These are phyloP conservation scores for Rhizopogon roseolus DNA, from an alignment of 768 basidiomycete species.

Conservation along the genomic window DNA sequence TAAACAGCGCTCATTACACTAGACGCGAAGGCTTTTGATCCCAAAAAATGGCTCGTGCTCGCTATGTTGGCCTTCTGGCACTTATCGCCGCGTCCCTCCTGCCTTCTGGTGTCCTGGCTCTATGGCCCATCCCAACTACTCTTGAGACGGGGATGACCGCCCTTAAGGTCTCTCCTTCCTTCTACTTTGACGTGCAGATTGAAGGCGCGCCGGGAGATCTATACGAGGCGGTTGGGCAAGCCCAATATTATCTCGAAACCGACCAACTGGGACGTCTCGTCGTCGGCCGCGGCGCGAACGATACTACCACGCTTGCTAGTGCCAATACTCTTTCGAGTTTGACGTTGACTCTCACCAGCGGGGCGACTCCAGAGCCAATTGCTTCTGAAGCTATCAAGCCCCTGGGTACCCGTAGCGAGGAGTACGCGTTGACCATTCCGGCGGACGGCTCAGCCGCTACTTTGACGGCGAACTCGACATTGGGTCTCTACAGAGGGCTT, in stretches of 20 bases:
- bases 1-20: neutral
- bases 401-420: slow-evolving; percentile 36
- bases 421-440: slow-evolving; percentile 38
- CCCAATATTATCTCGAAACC: slow-evolving; percentile 24
- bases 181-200: slow-evolving; percentile 23
- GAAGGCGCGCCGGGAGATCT: slow-evolving; percentile 28
- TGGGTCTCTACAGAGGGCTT: slow-evolving; percentile 50
- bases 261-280: slow-evolving; percentile 37
- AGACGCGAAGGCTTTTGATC: neutral
- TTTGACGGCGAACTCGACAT: slow-evolving; percentile 38
- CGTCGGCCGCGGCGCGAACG: slow-evolving; percentile 33
- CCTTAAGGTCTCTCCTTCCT: slow-evolving; percentile 21
- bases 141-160: slow-evolving; percentile 21
- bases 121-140: slow-evolving; percentile 29
- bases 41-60: slow-evolving; percentile 1
- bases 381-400: slow-evolving; percentile 29
- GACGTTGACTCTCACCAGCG: slow-evolving; percentile 17
- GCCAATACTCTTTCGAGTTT: slow-evolving; percentile 25
- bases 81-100: slow-evolving; percentile 7
- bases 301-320: slow-evolving; percentile 18
- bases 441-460: slow-evolving; percentile 29
- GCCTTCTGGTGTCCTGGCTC: slow-evolving; percentile 6
- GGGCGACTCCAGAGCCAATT: slow-evolving; percentile 23
- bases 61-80: slow-evolving; percentile 4
- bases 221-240: slow-evolving; percentile 25